Base-by-base conservation (phyloP, 2,329 filamentous ascomycete genomes). In the Allantophomopsis lycopodina region DNA sequence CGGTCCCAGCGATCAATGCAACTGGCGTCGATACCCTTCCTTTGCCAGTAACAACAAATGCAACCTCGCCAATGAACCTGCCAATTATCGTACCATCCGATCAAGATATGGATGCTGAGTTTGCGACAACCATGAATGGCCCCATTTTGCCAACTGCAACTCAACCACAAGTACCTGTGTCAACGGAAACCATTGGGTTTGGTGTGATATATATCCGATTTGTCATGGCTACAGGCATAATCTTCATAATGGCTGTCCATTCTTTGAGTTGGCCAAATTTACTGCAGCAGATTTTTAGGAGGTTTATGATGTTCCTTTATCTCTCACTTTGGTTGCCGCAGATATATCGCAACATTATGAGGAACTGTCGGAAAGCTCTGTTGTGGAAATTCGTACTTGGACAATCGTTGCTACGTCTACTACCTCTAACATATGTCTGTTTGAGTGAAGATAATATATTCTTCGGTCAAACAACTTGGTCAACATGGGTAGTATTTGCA, bases 321-420 rank as follows among this genome's bases (percentile, higher is more conserved):
- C 73, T 95, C 35, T 94, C 88, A 15, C 79, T 95, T 55, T 96
- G 89, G 89, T 56, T 79, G 1, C 89, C 91, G 0, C 91, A 98
- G 57, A 94, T 96, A 48, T 75, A 83, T 54, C 83, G 91, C 45
- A 98, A 98, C 57, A 69, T 83, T 39, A 76, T 84, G 60, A 83
- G 89, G 40, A 95, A 95, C 60, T 94, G 87, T 58, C 84, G 88
- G 32, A 84, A 83, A 51, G 88, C 89, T 1, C 68, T 96, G n/a
- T 73, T 79, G 3, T 95, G 88, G 87, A 81, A 83, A 43, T 98
- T 94, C 55, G 81, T 94, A 41, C 55, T 87, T 16, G 88, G 87
- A 2, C 84, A 94, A 57, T 91, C 83, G 36, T 50, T 80, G 5
- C 68, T 94, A 7, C 79, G 91, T 2, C 64, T 94, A 5, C 61